Evolutionary conservation across 345 rosid species (phyloP), one percentile per base, ranked within the genome.

Genomic region (Hibiscus mutabilis): DNA sequence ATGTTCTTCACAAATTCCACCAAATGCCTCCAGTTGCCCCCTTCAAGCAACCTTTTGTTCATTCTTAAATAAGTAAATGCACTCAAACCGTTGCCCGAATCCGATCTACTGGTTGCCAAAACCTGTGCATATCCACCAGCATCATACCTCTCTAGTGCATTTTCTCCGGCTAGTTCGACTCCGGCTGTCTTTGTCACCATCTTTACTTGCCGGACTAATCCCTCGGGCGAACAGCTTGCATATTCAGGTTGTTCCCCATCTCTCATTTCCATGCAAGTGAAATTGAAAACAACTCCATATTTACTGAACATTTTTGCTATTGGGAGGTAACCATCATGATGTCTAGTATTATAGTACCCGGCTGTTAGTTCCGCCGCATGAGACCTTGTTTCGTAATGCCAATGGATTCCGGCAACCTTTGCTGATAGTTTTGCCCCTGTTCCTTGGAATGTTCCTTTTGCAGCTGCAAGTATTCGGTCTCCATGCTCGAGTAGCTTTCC

Each of bases 251-350:
- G 97, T 59, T 92, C 91, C 1, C 80, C 79, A 62, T 92, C 97
- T 76, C 80, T 85, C 97, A 90, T 92, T 74, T 95, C 99, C 97
- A 92, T 95, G 92, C 97, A 95, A 68, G 99, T 95, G 88, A 92
- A 95, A 82, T 95, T 92, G 22, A 88, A 73, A 18, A 89, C 86
- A 49, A 83, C 93, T 6, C 84, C 90, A 56, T 92, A 81, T 76
- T 86, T 90, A 56, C 82, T 74, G 75, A 92, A 83, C 87, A 87
- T 89, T 58, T 42, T 76, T 68, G 99, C 97, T 62, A 95, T 85
- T 49, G 93, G 87, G 21, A 84, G 75, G 80, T 95, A 95, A 33
- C 97, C 97, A 33, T 95, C 96, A 7, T 62, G 82, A 60, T 84
- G 65, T 73, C 97, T 84, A 6, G 97, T 95, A 69, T 95, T 92